Conservation (phyloP, 2,329 filamentous ascomycete species). For the Exophiala bonariae region DNA sequence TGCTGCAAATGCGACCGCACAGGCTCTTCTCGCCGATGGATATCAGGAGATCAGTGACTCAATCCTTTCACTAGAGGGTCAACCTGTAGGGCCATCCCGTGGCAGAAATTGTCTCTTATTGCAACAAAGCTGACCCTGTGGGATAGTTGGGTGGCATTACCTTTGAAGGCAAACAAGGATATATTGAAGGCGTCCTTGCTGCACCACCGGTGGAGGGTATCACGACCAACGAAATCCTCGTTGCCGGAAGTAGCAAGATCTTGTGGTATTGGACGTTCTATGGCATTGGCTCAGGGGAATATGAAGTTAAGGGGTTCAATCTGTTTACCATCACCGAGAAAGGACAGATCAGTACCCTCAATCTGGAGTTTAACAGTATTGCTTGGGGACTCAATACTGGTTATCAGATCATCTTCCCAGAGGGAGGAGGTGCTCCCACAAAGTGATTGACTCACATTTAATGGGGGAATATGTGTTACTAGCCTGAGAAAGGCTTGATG, state of each 20-base stretch:
- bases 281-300: slow-evolving; percentile 18
- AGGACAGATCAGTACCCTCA: slow-evolving; percentile 11
- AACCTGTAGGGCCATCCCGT: slow-evolving; percentile 13
- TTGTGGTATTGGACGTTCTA: slow-evolving; percentile 25
- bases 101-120: background rate
- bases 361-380: slow-evolving; percentile 25
- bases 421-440: background rate
- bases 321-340: slow-evolving; percentile 18
- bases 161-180: slow-evolving; percentile 20
- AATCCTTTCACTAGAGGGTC: slow-evolving; percentile 23
- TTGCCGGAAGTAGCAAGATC: slow-evolving; percentile 21
- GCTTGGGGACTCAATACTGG: slow-evolving; percentile 24
- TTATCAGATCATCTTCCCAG: slow-evolving; percentile 20
- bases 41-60: slow-evolving; percentile 25
- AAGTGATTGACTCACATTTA: no score
- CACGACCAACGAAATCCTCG: slow-evolving; percentile 22
- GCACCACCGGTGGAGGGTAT: slow-evolving; percentile 18
- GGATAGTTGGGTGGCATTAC: slow-evolving; percentile 20
- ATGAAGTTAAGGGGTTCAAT: slow-evolving; percentile 25
- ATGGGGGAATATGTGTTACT: no score
- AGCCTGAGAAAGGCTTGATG: no score
- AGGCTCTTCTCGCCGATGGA: slow-evolving; percentile 20
- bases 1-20: slow-evolving; percentile 24
- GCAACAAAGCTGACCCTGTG: slow-evolving; percentile 3
- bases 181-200: slow-evolving; percentile 22